Evolutionary conservation across 768 basidiomycete genomes (phyloP).

Genomic region (Macrolepiota dolichaula): DNA sequence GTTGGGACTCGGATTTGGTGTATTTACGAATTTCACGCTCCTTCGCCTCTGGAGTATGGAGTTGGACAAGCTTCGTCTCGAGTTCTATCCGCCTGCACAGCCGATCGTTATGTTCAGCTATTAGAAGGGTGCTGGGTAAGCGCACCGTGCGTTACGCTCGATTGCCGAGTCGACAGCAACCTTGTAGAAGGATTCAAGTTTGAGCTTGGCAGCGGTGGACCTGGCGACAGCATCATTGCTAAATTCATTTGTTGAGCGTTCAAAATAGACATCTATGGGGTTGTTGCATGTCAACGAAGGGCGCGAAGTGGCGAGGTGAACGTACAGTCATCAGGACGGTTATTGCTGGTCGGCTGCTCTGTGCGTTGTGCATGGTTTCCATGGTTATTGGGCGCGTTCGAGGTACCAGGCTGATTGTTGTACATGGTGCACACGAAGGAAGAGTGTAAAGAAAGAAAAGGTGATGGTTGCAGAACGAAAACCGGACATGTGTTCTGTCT

Average conservation of each 20-base stretch:
- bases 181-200: conserved; percentile 97
- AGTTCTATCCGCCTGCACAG: conserved; percentile 76
- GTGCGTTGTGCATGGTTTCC: conserved; percentile 26
- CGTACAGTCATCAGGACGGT: conserved; percentile 44
- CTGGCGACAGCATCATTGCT: conserved; percentile 85
- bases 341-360: conserved; percentile 33
- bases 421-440: conserved; percentile 26
- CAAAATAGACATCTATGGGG: conserved; percentile 89
- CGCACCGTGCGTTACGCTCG: conserved; percentile 87
- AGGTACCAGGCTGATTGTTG: conserved; percentile 30
- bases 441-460: conserved; percentile 1
- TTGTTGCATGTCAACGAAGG: conserved; percentile 7
- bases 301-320: neutral
- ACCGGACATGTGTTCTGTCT: conserved; percentile 13
- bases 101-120: neutral
- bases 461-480: conserved; percentile 9
- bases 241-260: conserved; percentile 79
- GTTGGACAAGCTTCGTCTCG: conserved; percentile 79
- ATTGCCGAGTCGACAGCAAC: conserved; percentile 97
- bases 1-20: conserved; percentile 83
- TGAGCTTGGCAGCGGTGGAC: conserved; percentile 91
- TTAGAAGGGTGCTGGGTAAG: neutral
- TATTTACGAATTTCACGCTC: conserved; percentile 85
- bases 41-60: conserved; percentile 76
- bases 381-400: conserved; percentile 22